A percentile compares a stretch with the other conserved stretches of the same genome.
Conservation (phyloP, 352 stramenopile genomes). For the Phytophthora syringae region DNA sequence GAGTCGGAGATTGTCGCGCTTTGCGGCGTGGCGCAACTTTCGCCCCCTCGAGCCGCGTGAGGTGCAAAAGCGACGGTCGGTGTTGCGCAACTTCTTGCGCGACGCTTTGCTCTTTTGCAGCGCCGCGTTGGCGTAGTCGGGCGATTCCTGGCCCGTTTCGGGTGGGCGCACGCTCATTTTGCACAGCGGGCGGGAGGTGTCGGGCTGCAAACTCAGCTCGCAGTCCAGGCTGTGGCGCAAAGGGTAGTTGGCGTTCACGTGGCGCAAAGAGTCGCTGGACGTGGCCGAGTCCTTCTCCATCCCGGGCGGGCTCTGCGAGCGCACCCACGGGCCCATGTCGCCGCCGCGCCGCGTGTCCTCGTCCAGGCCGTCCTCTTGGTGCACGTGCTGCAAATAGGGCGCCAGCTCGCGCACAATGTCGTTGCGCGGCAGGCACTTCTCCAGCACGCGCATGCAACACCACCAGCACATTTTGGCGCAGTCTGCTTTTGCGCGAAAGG, state of each 20-base stretch:
- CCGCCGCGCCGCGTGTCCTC: slow-evolving; percentile 54
- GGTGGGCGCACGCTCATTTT: slow-evolving; percentile 43
- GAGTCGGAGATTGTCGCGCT: slow-evolving; percentile 41
- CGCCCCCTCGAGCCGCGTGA: slow-evolving; percentile 27
- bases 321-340: slow-evolving; percentile 49
- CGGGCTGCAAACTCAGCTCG: slow-evolving; percentile 36
- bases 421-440: slow-evolving; percentile 87
- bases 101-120: slow-evolving; percentile 25
- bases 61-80: slow-evolving; percentile 24
- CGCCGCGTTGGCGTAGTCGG: slow-evolving; percentile 16
- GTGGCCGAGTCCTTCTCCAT: slow-evolving; percentile 68
- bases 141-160: slow-evolving; percentile 11
- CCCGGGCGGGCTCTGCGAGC: slow-evolving; percentile 52
- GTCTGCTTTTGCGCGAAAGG: background rate
- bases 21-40: slow-evolving; percentile 31
- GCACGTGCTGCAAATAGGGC: slow-evolving; percentile 87
- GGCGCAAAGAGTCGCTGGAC: slow-evolving; percentile 66
- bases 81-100: background rate
- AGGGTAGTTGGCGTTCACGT: slow-evolving; percentile 50
- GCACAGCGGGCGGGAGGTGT: slow-evolving; percentile 19
- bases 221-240: slow-evolving; percentile 45
- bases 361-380: slow-evolving; percentile 72
- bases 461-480: slow-evolving; percentile 76
- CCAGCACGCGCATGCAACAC: slow-evolving; percentile 89
- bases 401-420: slow-evolving; percentile 88